Evolutionary conservation across 2,329 filamentous ascomycete genomes (phyloP), one percentile per base, ranked within the genome.

Genomic region (Curvularia lunata): DNA sequence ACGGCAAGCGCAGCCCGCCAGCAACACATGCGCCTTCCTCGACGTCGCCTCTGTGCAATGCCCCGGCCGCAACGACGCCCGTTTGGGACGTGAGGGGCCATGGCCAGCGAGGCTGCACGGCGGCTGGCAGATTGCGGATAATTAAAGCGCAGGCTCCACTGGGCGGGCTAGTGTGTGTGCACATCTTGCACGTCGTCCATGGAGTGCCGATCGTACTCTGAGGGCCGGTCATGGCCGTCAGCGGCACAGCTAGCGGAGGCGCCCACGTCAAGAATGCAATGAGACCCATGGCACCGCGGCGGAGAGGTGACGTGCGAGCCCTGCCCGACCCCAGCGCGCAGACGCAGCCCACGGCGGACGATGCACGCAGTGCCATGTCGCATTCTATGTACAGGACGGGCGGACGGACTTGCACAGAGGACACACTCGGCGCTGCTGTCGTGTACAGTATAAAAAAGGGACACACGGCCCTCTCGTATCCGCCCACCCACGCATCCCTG

Each of bases 141-240:
- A 48, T 54, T 23, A 57, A 30, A 18, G 9, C 25, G 21, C 40
- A 23, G 28, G 32, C 27, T 43, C 54, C 49, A 56, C 45, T 19
- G 43, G 6, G 38, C 19, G 53, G 40, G 42, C 21, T 51, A 55
- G 53, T 23, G 45, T 9, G 21, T 18, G 37, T 8, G 23, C n/a
- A 18, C 54, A 28, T 48, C 28, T 48, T 21, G 53, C 53, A 45
- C 21, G 53, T 38, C 48, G 37, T 43, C 52, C 51, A 45, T 57
- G 50, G 40, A 34, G 32, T 55, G 60, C 51, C 43, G 60, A 62
- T 62, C 57, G 51, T 56, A 40, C 43, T 51, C 21, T 56, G 30
- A 43, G 52, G 52, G 57, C 54, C 45, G 54, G 60, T 53, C 34
- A 52, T 54, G 49, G 37, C 56, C 57, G 60, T 61, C 57, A 58